A percentile compares a stretch with the other conserved stretches of the same genome.
These are phyloP conservation scores for Metschnikowia kofuensis DNA, from an alignment of 805 yeast genomes.

Conservation along the genomic window DNA sequence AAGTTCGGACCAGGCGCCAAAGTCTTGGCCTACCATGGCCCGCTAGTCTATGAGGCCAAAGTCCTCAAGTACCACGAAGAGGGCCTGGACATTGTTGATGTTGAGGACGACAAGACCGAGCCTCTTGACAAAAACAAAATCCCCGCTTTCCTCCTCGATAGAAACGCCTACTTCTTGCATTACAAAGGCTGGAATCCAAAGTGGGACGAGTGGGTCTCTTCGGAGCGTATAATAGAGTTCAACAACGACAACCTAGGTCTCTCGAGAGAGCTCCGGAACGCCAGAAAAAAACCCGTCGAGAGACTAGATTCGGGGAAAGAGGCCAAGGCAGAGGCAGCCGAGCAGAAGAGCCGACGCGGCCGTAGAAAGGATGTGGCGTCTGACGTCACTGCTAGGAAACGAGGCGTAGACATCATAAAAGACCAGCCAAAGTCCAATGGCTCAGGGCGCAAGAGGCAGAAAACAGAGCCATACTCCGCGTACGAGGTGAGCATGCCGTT, in stretches of 20 bases:
- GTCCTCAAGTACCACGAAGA: conserved; percentile 63
- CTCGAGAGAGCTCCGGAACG: conserved; percentile 19
- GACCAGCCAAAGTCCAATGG: conserved; percentile 4
- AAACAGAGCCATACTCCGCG: conserved; percentile 24
- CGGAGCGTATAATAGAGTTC: conserved; percentile 62
- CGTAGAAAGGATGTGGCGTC: conserved; percentile 9
- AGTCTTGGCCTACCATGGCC: conserved; percentile 83
- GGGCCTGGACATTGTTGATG: conserved; percentile 36
- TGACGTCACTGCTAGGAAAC: conserved; percentile 4
- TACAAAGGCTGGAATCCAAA: conserved; percentile 94
- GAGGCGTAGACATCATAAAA: neutral
- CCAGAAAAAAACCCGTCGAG: conserved; percentile 18
- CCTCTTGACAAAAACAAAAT: conserved; percentile 30
- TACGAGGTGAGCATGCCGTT: conserved; percentile 54
- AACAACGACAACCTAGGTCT: conserved; percentile 65
- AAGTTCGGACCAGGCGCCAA: conserved; percentile 21
- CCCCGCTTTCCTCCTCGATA: conserved; percentile 25
- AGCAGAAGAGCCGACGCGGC: conserved; percentile 5
- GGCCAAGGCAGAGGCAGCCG: conserved; percentile 10
- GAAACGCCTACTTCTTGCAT: conserved; percentile 65
- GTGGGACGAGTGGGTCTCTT: conserved; percentile 96
- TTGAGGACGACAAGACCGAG: conserved; percentile 39
- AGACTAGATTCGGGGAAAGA: conserved; percentile 15
- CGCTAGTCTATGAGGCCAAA: conserved; percentile 85
- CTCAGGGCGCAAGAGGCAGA: conserved; percentile 10